Conservation (phyloP, 2,329 filamentous ascomycete genomes). For the Xylariaceae sp. region DNA sequence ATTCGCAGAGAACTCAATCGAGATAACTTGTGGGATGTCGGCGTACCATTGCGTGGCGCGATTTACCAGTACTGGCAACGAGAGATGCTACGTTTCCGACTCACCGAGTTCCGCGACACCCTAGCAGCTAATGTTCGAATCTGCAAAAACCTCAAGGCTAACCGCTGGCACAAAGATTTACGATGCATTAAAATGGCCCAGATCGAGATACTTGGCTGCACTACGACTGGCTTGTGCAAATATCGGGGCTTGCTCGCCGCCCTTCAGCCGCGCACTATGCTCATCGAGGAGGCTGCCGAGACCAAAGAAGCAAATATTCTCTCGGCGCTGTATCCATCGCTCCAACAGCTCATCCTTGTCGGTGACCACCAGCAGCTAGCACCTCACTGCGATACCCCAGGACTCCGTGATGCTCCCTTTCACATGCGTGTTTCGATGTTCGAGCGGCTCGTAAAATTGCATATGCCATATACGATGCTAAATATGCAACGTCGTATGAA, state of each 20-base stretch:
- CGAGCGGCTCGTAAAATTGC: slow-evolving; percentile 73
- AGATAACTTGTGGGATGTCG: slow-evolving; percentile 66
- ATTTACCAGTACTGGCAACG: slow-evolving; percentile 71
- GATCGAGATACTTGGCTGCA: slow-evolving; percentile 66
- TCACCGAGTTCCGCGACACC: slow-evolving; percentile 53
- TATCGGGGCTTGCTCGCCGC: slow-evolving; percentile 74
- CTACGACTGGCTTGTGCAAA: slow-evolving; percentile 81
- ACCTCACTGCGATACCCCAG: slow-evolving; percentile 68
- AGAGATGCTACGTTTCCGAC: slow-evolving; percentile 55
- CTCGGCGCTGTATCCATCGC: slow-evolving; percentile 55
- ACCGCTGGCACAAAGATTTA: slow-evolving; percentile 64
- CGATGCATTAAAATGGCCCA: slow-evolving; percentile 44
- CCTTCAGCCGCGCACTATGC: slow-evolving; percentile 68
- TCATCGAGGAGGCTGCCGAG: slow-evolving; percentile 84
- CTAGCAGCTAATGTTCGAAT: slow-evolving; percentile 56
- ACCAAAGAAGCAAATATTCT: slow-evolving; percentile 68
- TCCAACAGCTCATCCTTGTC: slow-evolving; percentile 64
- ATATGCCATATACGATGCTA: slow-evolving; percentile 68
- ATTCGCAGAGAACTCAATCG: slow-evolving; percentile 46
- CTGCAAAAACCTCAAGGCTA: slow-evolving; percentile 59
- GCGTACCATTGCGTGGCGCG: slow-evolving; percentile 59
- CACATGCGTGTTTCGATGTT: slow-evolving; percentile 78
- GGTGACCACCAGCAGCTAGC: slow-evolving; percentile 83
- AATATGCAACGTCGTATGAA: slow-evolving; percentile 69
- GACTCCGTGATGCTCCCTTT: slow-evolving; percentile 65